Base-by-base conservation (phyloP, 495 filamentous ascomycete species). In the Penicillium atrosanguineum region DNA sequence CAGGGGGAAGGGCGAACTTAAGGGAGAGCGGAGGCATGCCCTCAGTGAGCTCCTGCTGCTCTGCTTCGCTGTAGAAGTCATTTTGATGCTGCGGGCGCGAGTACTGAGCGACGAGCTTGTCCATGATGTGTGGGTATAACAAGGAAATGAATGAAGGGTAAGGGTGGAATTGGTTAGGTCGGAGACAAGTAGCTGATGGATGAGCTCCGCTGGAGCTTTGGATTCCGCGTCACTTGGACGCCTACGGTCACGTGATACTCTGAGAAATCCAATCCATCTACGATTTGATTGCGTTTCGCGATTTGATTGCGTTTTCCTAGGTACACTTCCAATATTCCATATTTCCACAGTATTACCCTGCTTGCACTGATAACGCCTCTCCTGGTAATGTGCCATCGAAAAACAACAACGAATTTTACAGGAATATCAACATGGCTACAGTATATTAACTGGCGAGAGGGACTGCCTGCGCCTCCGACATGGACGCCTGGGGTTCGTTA, bases 1-100 rank as follows among this genome's bases (percentile, higher is more conserved):
- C 83, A n/a, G 94, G 93, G 49, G 94, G 94, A 69, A 98, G 85
- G 61, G 87, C 84, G 72, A 98, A 98, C 69, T 89, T 91, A 59
- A 96, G 83, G 18, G 88, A 90, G 56, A 95, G 73, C 59, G 90
- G 83, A 55, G 86, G 81, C 48, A 82, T 77, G 58, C 83, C 77
- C 56, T 82, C 75, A 64, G 74, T 79, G 61, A 89, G 78, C 63
- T 95, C 89, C 62, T 84, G 76, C 67, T 92, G 82, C 56, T 95
- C 86, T 69, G 90, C 82, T 65, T 88, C 81, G 45, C 80, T 79
- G 67, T 84, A 84, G 62, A 81, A 79, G 71, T 94, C 87, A 69
- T 83, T 73, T 57, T 87, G 83, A 67, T 87, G 84, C 31, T 82
- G 77, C 61, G 89, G 80, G 52, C 82, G 84, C 71, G 83, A 86